Evolutionary conservation across 495 filamentous ascomycete species (phyloP).

Genomic region (Talaromyces ruber): DNA sequence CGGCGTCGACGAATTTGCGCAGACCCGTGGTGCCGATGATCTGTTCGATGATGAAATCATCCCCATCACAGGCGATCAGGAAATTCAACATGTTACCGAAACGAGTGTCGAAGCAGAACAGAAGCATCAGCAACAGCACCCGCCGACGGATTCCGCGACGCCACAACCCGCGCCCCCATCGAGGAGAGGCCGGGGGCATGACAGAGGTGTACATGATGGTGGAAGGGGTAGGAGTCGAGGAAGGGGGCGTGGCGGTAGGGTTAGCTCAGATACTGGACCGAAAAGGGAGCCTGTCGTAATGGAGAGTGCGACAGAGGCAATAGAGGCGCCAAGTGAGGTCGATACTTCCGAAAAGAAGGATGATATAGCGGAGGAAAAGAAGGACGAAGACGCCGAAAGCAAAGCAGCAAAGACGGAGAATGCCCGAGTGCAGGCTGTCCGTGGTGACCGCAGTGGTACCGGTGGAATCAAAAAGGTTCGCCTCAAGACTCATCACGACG

Average conservation of each 20-base stretch:
- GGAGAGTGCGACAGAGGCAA: not conserved
- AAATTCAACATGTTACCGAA: slow-evolving; percentile 18
- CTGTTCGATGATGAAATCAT: slow-evolving; percentile 67
- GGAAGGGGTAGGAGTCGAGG: slow-evolving; percentile 27
- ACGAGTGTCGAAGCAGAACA: slow-evolving; percentile 3
- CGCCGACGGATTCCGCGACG: slow-evolving; percentile 10
- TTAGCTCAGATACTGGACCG: slow-evolving; percentile 19
- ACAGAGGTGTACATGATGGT: slow-evolving; percentile 13
- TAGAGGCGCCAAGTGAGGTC: not conserved
- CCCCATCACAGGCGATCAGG: slow-evolving; percentile 38
- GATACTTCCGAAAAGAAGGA: slow-evolving; percentile 10
- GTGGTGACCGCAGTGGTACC: slow-evolving; percentile 60
- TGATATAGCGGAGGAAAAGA: slow-evolving; percentile 13
- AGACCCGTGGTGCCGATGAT: slow-evolving; percentile 58
- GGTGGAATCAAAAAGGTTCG: slow-evolving; percentile 49
- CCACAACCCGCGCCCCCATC: slow-evolving; percentile 14
- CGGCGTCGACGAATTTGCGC: slow-evolving; percentile 47
- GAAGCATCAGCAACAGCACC: not conserved
- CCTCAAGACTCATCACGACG: not conserved
- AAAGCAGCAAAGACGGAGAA: slow-evolving; percentile 21
- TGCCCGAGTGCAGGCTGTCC: slow-evolving; percentile 45
- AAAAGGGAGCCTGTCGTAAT: slow-evolving; percentile 1
- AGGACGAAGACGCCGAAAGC: slow-evolving; percentile 8
- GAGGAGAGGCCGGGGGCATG: slow-evolving; percentile 28
- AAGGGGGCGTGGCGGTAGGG: slow-evolving; percentile 19